Evolutionary conservation across 495 filamentous ascomycete genomes (phyloP).

Genomic region (Usnea hakonensis): DNA sequence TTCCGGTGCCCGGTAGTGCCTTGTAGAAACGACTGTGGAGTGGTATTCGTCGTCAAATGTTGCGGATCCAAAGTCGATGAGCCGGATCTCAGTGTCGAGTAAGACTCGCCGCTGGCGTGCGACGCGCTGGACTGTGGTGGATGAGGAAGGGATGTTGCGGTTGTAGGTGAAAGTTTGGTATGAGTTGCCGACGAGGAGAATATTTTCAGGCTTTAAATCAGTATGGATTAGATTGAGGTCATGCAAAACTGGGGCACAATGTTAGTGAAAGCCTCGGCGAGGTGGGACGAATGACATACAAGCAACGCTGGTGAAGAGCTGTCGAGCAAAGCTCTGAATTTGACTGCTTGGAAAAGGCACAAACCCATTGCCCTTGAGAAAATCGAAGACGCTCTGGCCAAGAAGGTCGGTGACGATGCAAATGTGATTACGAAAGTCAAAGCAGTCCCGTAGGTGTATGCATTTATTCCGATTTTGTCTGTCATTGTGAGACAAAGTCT

Average conservation of each 20-base stretch:
- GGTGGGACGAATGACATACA: conserved; percentile 54
- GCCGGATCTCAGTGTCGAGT: conserved; percentile 88
- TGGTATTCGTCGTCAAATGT: conserved; percentile 99
- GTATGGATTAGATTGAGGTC: conserved; percentile 98
- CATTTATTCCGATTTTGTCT: conserved; percentile 88
- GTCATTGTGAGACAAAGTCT: conserved; percentile 85
- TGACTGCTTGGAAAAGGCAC: conserved; percentile 98
- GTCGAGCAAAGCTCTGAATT: conserved; percentile 92
- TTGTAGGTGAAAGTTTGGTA: conserved; percentile 98
- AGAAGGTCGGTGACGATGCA: conserved; percentile 97
- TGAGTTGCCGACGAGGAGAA: conserved; percentile 77
- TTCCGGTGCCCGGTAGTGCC: conserved; percentile 93
- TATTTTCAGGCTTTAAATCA: conserved; percentile 97
- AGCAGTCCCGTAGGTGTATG: conserved; percentile 94
- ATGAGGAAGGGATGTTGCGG: conserved; percentile 86
- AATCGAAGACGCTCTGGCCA: conserved; percentile 97
- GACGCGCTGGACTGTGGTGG: conserved; percentile 62
- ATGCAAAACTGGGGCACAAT: conserved; percentile 64
- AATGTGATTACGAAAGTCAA: conserved; percentile 95
- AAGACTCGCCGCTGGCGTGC: conserved; percentile 82
- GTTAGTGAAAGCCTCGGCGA: conserved; percentile 24
- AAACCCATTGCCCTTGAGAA: conserved; percentile 88
- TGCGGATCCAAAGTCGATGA: conserved; percentile 97
- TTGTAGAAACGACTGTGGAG: conserved; percentile 90
- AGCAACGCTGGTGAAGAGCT: conserved; percentile 95